A percentile compares a stretch with the other conserved stretches of the same genome.
These are phyloP conservation scores for Pseudocercospora crystallina DNA, from an alignment of 2,329 filamentous ascomycete genomes.

Conservation along the genomic window DNA sequence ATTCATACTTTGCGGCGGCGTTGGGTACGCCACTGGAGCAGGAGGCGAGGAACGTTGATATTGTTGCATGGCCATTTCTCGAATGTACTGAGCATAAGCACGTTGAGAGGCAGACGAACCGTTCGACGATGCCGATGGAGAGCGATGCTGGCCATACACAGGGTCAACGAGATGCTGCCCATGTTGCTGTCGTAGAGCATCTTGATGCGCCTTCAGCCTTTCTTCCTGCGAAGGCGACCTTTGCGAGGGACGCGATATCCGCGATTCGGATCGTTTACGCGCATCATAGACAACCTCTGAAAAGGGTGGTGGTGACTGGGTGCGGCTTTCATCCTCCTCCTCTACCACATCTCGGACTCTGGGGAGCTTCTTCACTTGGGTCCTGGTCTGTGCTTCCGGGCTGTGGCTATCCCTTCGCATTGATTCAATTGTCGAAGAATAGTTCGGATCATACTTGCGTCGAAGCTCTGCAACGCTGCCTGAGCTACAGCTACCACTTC, in stretches of 20 bases:
- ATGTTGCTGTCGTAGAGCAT: conserved; percentile 25
- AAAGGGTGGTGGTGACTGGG: conserved; percentile 2
- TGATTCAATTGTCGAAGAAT: conserved; percentile 9
- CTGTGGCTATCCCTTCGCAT: conserved; percentile 19
- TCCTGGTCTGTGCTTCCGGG: conserved; percentile 15
- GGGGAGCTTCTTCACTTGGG: conserved; percentile 12
- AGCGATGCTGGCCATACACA: conserved; percentile 27
- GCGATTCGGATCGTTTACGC: conserved; percentile 19
- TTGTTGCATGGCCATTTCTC: conserved; percentile 27
- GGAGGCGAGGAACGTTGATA: conserved; percentile 27
- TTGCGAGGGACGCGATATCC: conserved; percentile 20
- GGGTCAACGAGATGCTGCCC: conserved; percentile 23
- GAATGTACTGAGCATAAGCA: conserved; percentile 28
- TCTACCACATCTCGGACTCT: conserved; percentile 17
- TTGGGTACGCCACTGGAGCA: conserved; percentile 8
- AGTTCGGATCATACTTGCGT: conserved; percentile 30
- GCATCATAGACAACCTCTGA: conserved; percentile 12
- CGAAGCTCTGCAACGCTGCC: conserved; percentile 33
- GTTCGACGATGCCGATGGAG: conserved; percentile 27
- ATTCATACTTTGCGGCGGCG: conserved; percentile 14
- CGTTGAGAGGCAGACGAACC: conserved; percentile 22
- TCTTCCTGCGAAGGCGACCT: conserved; percentile 17
- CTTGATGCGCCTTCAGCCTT: conserved; percentile 24
- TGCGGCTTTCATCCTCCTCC: conserved; percentile 7
- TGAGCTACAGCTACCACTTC: conserved; percentile 28